These are phyloP conservation scores for Tuber brumale DNA, from an alignment of 495 filamentous ascomycete species.

Conservation along the genomic window DNA sequence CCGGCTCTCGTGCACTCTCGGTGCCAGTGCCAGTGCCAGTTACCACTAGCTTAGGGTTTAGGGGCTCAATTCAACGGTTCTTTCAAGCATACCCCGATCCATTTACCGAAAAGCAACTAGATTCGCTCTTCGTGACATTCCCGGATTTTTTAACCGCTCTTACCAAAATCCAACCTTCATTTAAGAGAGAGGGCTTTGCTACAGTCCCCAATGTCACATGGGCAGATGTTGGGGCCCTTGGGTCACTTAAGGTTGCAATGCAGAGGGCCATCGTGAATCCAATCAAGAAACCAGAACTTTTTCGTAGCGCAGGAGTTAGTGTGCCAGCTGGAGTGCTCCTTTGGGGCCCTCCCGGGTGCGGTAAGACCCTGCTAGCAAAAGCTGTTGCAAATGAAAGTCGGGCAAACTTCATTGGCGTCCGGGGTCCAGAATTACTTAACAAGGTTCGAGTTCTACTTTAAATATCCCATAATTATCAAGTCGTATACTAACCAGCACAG, in stretches of 20 bases:
- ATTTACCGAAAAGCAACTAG: too few species aligned
- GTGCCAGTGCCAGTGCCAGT: not conserved
- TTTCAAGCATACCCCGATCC: too few species aligned
- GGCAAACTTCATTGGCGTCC: constrained; percentile 95
- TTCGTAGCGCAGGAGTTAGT: constrained; percentile 69
- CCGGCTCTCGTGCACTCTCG: not conserved
- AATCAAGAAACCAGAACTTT: constrained; percentile 74
- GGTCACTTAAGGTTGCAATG: constrained; percentile 68
- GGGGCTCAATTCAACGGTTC: too few species aligned
- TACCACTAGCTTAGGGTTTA: too few species aligned
- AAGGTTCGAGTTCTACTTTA: not conserved
- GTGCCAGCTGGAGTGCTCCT: constrained; percentile 74
- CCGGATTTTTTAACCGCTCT: too few species aligned
- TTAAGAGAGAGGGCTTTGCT: too few species aligned
- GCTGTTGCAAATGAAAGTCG: constrained; percentile 89
- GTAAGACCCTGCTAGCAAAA: constrained; percentile 91
- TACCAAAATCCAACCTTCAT: too few species aligned
- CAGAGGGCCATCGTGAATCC: constrained; percentile 81
- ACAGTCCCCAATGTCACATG: constrained; percentile 61
- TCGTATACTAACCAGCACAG: not conserved
- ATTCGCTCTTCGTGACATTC: too few species aligned
- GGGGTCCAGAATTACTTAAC: constrained; percentile 56
- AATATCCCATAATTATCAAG: too few species aligned
- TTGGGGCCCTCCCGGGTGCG: constrained; percentile 55
- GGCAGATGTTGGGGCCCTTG: constrained; percentile 79